phyloP scores from a whole-genome alignment of 257 asterid species.

The Perilla frutescens region DNA sequence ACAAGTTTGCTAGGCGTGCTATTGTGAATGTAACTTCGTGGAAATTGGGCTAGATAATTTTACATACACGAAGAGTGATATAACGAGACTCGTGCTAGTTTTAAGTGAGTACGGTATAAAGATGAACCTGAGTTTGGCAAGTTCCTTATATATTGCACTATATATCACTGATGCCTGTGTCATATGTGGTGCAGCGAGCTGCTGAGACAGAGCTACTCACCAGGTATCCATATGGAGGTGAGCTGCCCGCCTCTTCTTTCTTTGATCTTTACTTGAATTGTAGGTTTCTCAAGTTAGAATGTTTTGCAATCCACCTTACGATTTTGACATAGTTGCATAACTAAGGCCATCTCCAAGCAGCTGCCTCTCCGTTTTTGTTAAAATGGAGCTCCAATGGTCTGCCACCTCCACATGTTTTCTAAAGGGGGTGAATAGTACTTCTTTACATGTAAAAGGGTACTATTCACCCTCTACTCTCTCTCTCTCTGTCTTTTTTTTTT shows the following conservation, averaged over 20 bases:
- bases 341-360: background rate
- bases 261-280: background rate
- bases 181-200: constrained; percentile 70
- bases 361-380: no score
- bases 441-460: no score
- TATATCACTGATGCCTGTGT: constrained; percentile 23
- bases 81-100: background rate
- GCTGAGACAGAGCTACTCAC: constrained; percentile 92
- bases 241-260: constrained; percentile 12
- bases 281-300: background rate
- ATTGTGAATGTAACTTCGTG: background rate
- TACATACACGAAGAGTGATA: background rate
- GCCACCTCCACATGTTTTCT: no score
- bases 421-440: no score
- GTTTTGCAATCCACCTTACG: background rate
- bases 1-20: background rate
- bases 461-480: no score
- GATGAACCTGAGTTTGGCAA: constrained; percentile 11
- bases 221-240: constrained; percentile 94
- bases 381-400: no score
- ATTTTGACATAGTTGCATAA: background rate
- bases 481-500: no score
- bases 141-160: constrained; percentile 1
- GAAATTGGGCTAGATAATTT: background rate
- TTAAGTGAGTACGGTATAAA: background rate